phyloP scores from a whole-genome alignment of 2,329 filamentous ascomycete genomes.

The Cytospora paraplurivora region DNA sequence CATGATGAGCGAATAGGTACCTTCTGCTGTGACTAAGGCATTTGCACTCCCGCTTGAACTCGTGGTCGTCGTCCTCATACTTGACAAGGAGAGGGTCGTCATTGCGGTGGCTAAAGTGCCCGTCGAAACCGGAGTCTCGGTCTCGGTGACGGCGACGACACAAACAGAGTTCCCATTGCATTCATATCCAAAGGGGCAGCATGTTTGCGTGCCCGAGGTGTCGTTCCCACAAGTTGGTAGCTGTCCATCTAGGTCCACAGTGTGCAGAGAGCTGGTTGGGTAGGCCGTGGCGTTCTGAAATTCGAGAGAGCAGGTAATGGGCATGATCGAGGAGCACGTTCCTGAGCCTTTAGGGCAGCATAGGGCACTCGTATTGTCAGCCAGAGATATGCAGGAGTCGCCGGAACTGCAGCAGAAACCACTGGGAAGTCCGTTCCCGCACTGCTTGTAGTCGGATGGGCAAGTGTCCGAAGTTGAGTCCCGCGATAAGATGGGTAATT shows the following conservation, averaged over 20 bases:
- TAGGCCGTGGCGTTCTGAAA: slow-evolving; percentile 23
- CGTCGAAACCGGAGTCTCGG: slow-evolving; percentile 16
- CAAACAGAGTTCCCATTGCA: slow-evolving; percentile 20
- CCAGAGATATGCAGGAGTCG: slow-evolving; percentile 22
- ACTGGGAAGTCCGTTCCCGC: slow-evolving; percentile 25
- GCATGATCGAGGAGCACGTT: slow-evolving; percentile 21
- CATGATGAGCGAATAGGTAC: background rate
- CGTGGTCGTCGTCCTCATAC: slow-evolving; percentile 2
- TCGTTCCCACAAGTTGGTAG: slow-evolving; percentile 22
- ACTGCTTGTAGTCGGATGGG: slow-evolving; percentile 24
- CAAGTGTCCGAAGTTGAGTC: slow-evolving; percentile 20
- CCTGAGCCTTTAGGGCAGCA: slow-evolving; percentile 22
- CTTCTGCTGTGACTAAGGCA: background rate
- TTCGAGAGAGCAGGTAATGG: slow-evolving; percentile 25
- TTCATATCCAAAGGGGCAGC: slow-evolving; percentile 28
- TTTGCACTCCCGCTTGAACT: slow-evolving; percentile 3
- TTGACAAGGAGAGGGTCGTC: background rate
- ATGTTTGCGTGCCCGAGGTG: slow-evolving; percentile 9
- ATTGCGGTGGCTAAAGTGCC: slow-evolving; percentile 14
- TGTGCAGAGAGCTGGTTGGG: slow-evolving; percentile 21
- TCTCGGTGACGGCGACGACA: background rate
- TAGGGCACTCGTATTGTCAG: slow-evolving; percentile 21
- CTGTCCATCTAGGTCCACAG: slow-evolving; percentile 19
- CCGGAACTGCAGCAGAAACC: slow-evolving; percentile 23
- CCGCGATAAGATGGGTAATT: slow-evolving; percentile 2